A percentile compares a stretch with the other conserved stretches of the same genome.
Evolutionary conservation across 495 filamentous ascomycete genomes (phyloP).

Genomic region (Chaetomium tenue): DNA sequence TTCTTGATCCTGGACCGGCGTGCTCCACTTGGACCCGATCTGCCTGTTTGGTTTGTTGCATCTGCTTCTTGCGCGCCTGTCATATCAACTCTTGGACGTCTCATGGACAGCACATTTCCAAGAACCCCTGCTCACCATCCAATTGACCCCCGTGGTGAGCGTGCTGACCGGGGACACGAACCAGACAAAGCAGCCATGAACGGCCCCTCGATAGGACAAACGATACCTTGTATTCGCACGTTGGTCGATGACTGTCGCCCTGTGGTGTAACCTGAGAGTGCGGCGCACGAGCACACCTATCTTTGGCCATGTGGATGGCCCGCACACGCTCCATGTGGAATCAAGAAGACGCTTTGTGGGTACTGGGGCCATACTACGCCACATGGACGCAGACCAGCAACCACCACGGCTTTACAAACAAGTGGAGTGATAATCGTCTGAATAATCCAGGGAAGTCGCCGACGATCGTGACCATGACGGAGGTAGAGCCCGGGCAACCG

Average conservation of each 20-base stretch:
- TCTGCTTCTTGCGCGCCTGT: neutral
- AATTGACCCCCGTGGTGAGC: neutral
- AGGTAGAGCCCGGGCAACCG: neutral
- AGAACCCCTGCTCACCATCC: neutral
- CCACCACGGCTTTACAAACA: neutral
- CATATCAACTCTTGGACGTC: neutral
- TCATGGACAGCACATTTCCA: neutral
- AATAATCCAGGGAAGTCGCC: conserved; percentile 12
- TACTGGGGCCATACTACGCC: neutral
- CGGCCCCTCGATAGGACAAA: neutral
- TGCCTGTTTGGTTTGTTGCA: neutral
- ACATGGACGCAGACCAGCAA: neutral
- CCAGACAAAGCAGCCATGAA: neutral
- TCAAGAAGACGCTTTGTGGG: neutral
- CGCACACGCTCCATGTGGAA: neutral
- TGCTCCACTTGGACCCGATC: neutral
- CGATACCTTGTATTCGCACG: neutral
- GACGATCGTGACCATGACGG: conserved; percentile 8
- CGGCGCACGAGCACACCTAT: neutral
- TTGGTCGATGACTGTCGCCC: neutral
- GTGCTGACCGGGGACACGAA: neutral
- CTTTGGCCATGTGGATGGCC: conserved; percentile 2
- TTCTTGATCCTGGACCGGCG: neutral
- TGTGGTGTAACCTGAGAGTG: neutral
- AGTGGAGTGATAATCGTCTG: conserved; percentile 1